Base-by-base conservation (phyloP, 2,329 filamentous ascomycete species). In the Paecilomyces formosus region DNA sequence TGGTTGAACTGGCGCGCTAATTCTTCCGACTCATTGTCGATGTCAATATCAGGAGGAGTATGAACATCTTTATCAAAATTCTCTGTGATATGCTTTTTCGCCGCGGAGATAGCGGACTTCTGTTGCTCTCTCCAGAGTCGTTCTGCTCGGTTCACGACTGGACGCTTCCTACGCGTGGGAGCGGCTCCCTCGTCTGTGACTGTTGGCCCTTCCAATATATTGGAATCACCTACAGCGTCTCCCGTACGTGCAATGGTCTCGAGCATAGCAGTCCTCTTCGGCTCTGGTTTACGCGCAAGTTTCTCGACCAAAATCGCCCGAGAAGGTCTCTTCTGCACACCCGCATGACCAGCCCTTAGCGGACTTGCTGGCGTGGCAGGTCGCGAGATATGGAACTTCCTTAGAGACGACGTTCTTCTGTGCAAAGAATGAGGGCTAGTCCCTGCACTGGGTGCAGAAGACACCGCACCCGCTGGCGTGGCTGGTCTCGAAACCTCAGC, bases 221-320 rank as follows among this genome's bases (percentile, higher is more conserved):
- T 28, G 28, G n/a, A 50, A 30, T 58, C 54, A 3, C 49, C 56
- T 13, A 51, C 54, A 31, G 57, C 15, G 18, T 60, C 57, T 49
- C 60, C 58, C 45, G 62, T 61, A 51, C 65, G 63, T 2, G 67
- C 67, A 30, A 70, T 60, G 54, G 71, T 68, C 8, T 68, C 68
- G 9, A 74, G 63, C 60, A 70, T 64, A 8, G 72, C 73, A 2
- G 68, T 69, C 53, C 72, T 68, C 13, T 69, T 64, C 9, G 71
- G 72, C 59, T 71, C 68, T 31, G 72, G 66, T 26, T 65, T 67
- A 12, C 68, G 68, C 24, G 65, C 64, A 8, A 74, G 59, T 58
- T 77, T 74, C 61, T 77, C 75, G 28, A 77, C 74, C 7, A 77
- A 63, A 33, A 77, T 70, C 1, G 73, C 74, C 26, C 74, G 68